These are phyloP conservation scores for Phlegmacium glaucopus DNA, from an alignment of 768 basidiomycete genomes.

Conservation along the genomic window DNA sequence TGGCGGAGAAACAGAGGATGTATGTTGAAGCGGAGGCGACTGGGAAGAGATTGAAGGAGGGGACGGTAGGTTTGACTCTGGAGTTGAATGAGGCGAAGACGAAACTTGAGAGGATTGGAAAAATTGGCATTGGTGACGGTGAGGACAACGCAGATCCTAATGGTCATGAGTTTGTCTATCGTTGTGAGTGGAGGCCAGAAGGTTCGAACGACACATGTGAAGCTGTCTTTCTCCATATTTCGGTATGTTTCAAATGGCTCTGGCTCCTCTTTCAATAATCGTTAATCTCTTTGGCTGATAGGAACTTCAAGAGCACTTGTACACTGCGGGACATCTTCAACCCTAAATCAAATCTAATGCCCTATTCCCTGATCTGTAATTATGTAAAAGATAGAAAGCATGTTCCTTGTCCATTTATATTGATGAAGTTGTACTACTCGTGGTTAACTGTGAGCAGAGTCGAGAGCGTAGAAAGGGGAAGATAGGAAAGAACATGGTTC, in stretches of 20 bases:
- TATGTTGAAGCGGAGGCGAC: slow-evolving; percentile 13
- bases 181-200: slow-evolving; percentile 41
- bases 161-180: slow-evolving; percentile 33
- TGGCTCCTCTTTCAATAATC: background rate
- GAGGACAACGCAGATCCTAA: slow-evolving; percentile 17
- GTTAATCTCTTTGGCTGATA: slow-evolving; percentile 6
- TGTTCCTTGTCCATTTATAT: too few relatives aligned
- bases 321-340: slow-evolving; percentile 17
- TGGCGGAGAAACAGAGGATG: slow-evolving; percentile 12
- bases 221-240: slow-evolving; percentile 28
- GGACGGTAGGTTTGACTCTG: slow-evolving; percentile 18
- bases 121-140: slow-evolving; percentile 11
- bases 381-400: too few relatives aligned
- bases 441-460: too few relatives aligned
- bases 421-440: too few relatives aligned
- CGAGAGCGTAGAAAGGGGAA: too few relatives aligned
- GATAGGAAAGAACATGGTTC: too few relatives aligned
- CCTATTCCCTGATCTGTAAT: too few relatives aligned
- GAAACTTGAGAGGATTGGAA: slow-evolving; percentile 20
- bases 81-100: slow-evolving; percentile 23
- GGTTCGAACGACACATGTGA: slow-evolving; percentile 26
- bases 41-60: slow-evolving; percentile 17
- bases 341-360: too few relatives aligned
- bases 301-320: slow-evolving; percentile 25
- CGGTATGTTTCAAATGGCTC: slow-evolving; percentile 31